Evolutionary conservation across 179 eudicot genomes (phyloP), one percentile per base, ranked within the genome.

Genomic region (Patellifolia procumbens): DNA sequence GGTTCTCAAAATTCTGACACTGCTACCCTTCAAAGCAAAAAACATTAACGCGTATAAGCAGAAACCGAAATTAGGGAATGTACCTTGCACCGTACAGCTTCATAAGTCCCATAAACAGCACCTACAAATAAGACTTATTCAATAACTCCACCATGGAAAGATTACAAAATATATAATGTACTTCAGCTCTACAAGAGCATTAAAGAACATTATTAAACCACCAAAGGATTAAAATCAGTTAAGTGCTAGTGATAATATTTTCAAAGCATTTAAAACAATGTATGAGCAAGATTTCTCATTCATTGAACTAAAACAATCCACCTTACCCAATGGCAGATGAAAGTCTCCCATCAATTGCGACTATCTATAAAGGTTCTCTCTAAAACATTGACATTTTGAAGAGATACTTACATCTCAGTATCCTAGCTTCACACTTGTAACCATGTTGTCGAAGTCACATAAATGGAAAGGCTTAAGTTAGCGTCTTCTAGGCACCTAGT

Each of bases 21-120:
- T 5, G 49, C 35, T 68, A 51, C 45, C 12, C 15, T 7, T 68
- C 35, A 58, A 15, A 51, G 72, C 19, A 7, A 51, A 28, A 26
- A 43, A 68, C 37, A 2, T 15, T 46, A 52, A 70, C 15, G 35
- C 28, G 5, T 43, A 28, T 20, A 60, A 52, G 46, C 29, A 77
- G 20, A 72, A 34, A 20, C 28, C 56, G 51, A 70, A 10, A 35
- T 28, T 46, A 60, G 52, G 34, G 7, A 73, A 46, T 61, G 19
- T 83, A 94, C 97, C 98, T 86, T 93, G 83, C 59, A 80, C 75
- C 97, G 87, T 53, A 93, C 73, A 71, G 98, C 94, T 80, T 93
- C 98, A 73, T 79, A 87, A 46, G 97, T 93, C 72, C 98, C 98
- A 74, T 91, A 91, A 39, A 87, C 91, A 85, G 97, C 98, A 83